phyloP scores from a whole-genome alignment of 1,139 yeast species.

The Sugiyamaella castrensis region DNA sequence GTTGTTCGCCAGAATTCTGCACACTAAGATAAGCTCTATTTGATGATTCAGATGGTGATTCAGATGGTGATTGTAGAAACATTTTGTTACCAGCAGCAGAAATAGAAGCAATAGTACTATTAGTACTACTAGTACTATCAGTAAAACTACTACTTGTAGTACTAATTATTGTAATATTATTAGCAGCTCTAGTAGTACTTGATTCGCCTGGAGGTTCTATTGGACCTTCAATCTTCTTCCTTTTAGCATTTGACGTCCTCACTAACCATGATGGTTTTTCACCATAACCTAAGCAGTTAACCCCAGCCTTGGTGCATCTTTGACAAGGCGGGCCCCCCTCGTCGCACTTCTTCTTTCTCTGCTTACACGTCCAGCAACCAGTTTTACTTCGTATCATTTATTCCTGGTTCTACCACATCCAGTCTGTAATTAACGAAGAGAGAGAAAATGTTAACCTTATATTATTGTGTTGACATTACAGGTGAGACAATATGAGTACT shows the following conservation, averaged over 20 bases:
- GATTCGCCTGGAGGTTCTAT: too few species aligned
- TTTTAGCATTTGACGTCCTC: constrained; percentile 17
- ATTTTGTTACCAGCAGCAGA: not conserved
- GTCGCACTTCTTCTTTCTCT: constrained; percentile 80
- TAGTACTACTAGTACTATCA: not conserved
- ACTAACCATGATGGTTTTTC: constrained; percentile 20
- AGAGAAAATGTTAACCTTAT: too few species aligned
- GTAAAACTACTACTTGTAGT: not conserved
- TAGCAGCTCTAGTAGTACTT: constrained; percentile 6
- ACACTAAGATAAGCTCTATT: too few species aligned
- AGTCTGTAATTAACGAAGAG: too few species aligned
- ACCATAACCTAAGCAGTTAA: constrained; percentile 41
- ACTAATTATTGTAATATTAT: constrained; percentile 1
- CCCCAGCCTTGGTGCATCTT: constrained; percentile 30
- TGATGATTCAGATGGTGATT: too few species aligned
- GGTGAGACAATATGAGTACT: too few species aligned
- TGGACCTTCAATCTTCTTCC: constrained; percentile 1
- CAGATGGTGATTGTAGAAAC: not conserved
- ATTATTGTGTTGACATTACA: too few species aligned
- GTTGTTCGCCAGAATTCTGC: too few species aligned
- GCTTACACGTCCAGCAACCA: constrained; percentile 59
- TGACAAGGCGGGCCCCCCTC: constrained; percentile 55
- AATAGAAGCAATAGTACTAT: not conserved
- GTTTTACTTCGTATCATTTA: constrained; percentile 18
- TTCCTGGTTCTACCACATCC: too few species aligned